Evolutionary conservation across 2,329 filamentous ascomycete species (phyloP).

Genomic region (Fusarium sp.): DNA sequence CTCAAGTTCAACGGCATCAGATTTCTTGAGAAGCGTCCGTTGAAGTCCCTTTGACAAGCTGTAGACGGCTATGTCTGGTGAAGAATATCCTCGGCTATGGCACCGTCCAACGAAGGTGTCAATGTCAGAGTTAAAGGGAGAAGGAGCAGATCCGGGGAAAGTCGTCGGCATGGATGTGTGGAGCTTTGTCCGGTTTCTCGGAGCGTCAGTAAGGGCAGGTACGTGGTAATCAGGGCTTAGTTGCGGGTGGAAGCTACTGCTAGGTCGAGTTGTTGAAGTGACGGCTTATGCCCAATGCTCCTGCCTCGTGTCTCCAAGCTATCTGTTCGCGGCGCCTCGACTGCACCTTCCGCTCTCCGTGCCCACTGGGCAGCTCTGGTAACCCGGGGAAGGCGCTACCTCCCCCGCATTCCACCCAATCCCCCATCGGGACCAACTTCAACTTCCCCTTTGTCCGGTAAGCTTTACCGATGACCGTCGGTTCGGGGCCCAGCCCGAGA

Average conservation of each 20-base stretch:
- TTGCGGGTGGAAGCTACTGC: neutral
- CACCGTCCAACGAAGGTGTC: neutral
- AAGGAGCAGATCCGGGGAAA: slow-evolving; percentile 1
- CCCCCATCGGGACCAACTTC: neutral
- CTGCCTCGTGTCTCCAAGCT: slow-evolving; percentile 11
- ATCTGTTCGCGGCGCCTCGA: neutral
- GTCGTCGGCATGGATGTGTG: slow-evolving; percentile 7
- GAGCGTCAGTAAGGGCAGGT: neutral
- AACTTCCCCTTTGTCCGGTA: slow-evolving; percentile 30
- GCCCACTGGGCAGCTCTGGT: slow-evolving; percentile 11
- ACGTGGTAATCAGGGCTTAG: neutral
- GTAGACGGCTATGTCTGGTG: slow-evolving; percentile 12
- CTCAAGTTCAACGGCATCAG: slow-evolving; percentile 31
- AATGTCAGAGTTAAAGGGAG: slow-evolving; percentile 4
- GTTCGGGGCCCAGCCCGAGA: slow-evolving; percentile 25
- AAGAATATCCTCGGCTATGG: slow-evolving; percentile 17
- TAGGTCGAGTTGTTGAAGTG: neutral
- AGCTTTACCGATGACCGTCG: slow-evolving; percentile 21
- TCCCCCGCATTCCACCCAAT: slow-evolving; percentile 28
- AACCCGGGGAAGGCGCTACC: slow-evolving; percentile 2
- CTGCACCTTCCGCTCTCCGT: slow-evolving; percentile 3
- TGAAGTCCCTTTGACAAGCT: slow-evolving; percentile 10
- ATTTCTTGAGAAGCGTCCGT: slow-evolving; percentile 14
- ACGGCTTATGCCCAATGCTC: slow-evolving; percentile 2
- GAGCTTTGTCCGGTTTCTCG: neutral